Evolutionary conservation across 2,329 filamentous ascomycete species (phyloP).

Genomic region (Fusarium pininemorale): DNA sequence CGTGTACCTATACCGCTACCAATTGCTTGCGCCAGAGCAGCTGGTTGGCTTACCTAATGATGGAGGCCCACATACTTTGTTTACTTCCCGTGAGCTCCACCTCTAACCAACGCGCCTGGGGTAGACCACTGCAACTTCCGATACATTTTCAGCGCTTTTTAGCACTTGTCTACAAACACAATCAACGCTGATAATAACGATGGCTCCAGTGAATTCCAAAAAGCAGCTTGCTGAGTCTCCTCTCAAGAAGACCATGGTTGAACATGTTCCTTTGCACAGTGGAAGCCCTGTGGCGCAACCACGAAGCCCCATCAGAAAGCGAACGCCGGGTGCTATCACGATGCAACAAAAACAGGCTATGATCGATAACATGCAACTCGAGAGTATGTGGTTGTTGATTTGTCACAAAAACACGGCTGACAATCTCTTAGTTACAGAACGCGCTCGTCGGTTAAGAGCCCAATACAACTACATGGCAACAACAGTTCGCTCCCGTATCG

Average conservation of each 20-base stretch:
- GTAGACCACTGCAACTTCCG: constrained; percentile 25
- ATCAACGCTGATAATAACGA: constrained; percentile 43
- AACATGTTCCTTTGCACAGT: constrained; percentile 36
- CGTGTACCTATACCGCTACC: constrained; percentile 31
- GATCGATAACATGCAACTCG: constrained; percentile 88
- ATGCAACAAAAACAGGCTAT: constrained; percentile 83
- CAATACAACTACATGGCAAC: constrained; percentile 91
- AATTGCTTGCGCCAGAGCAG: constrained; percentile 37
- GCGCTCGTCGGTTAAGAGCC: constrained; percentile 85
- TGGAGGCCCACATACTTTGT: constrained; percentile 35
- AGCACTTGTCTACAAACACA: constrained; percentile 11
- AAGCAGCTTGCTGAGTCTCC: constrained; percentile 39
- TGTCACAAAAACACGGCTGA: constrained; percentile 27
- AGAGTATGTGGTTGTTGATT: constrained; percentile 66
- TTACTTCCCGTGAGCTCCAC: constrained; percentile 42
- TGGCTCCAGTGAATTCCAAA: constrained; percentile 58
- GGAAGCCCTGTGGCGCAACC: constrained; percentile 51
- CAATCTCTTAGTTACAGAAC: constrained; percentile 75
- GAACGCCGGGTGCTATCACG: constrained; percentile 65
- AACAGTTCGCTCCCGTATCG: constrained; percentile 83
- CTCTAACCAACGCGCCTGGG: constrained; percentile 35
- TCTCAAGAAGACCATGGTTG: constrained; percentile 30
- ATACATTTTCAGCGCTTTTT: constrained; percentile 15
- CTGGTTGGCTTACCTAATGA: constrained; percentile 41
- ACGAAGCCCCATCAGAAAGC: constrained; percentile 71